These are phyloP conservation scores for Globisporangium middletonii DNA, from an alignment of 352 stramenopile species.

Conservation along the genomic window DNA sequence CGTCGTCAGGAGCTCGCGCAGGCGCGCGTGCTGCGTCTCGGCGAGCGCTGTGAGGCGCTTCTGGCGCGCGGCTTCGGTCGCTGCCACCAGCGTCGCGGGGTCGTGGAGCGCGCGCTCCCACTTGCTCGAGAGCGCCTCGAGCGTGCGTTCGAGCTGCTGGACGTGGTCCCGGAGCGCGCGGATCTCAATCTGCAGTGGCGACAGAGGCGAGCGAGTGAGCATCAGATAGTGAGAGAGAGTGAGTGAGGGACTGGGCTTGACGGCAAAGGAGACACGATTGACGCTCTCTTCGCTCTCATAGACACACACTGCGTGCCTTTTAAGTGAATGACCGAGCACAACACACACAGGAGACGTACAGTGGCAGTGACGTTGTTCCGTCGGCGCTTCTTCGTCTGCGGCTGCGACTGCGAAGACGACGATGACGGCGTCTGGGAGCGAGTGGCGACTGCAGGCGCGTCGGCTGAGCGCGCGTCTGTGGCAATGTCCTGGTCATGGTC, in stretches of 20 bases:
- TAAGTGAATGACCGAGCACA: not conserved
- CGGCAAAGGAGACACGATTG: too few species aligned
- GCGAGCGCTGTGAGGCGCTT: conserved; percentile 8
- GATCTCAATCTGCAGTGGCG: conserved; percentile 4
- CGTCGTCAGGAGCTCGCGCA: conserved; percentile 2
- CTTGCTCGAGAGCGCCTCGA: not conserved
- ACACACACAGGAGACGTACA: not conserved
- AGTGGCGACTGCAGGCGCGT: not conserved
- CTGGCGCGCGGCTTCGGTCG: conserved; percentile 4
- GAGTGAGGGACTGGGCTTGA: not conserved
- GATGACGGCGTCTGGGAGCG: not conserved
- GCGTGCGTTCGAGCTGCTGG: not conserved
- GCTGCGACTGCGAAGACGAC: not conserved
- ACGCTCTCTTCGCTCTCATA: too few species aligned
- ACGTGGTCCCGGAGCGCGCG: conserved; percentile 1
- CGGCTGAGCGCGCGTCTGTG: not conserved
- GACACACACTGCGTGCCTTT: not conserved
- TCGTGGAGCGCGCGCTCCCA: not conserved
- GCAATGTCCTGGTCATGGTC: not conserved
- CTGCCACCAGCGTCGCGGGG: not conserved
- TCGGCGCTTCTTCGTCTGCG: conserved; percentile 4
- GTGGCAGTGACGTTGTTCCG: conserved; percentile 10
- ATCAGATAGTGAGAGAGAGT: not conserved
- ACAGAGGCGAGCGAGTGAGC: not conserved
- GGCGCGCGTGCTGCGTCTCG: conserved; percentile 2